Evolutionary conservation across 1,139 yeast genomes (phyloP), one percentile per base, ranked within the genome.

Genomic region (Saccharomyces hybrid): DNA sequence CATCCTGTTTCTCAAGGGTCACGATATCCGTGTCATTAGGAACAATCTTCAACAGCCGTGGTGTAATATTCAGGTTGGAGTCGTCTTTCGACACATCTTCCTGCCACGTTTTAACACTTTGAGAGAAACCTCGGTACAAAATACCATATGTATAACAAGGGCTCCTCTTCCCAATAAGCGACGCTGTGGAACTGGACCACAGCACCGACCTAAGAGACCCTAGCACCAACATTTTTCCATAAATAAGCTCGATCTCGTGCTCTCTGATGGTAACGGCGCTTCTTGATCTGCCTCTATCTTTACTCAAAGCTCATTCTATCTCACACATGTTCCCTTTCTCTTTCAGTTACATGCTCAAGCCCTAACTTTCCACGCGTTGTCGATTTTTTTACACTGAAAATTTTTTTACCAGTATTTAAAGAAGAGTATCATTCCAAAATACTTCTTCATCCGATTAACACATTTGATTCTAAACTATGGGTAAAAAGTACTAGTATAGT

Each of bases 1-100:
- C 81, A 72, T 90, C 96, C 74, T 87, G 93, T 62, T 76, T 77
- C 73, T 90, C 97, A 70, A 90, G 77, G 42, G 83, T 89, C 5
- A 95, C 88, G 55, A 79, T 64, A 55, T 76, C 80, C 0, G 73
- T 60, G 32, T 69, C 71, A 55, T 75, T 70, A n/a, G 78, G 78
- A 8, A 75, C 69, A 52, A 75, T 72, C 55, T 71, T 67, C 50
- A 75, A 62, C 54, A 68, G 53, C 8, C 59, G 63, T 1, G 68
- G 62, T 24, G 61, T 59, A n/a, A 60, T 7, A 9, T 38, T 38
- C 26, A 38, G 11, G n/a, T 3, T 38, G 44, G 44, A 38, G 8
- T 38, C 44, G 7, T 38, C 26, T 19, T 38, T 38, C 4, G 8
- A 16, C n/a, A 19, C n/a, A 11, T 16, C 11, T 4, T 19, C 26